phyloP scores from a whole-genome alignment of 2,329 filamentous ascomycete genomes.

The Monilinia laxa region DNA sequence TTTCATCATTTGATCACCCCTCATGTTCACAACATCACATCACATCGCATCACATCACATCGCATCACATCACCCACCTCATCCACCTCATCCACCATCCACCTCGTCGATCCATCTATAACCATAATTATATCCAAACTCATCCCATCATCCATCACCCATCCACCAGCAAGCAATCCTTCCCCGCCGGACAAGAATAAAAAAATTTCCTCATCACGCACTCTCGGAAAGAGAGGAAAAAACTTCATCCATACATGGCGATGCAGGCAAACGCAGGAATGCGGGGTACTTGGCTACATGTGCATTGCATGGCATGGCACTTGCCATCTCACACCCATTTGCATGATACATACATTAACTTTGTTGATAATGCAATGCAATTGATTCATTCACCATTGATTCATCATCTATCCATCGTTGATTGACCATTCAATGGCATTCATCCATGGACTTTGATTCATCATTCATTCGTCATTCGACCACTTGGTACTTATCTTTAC shows the following conservation, averaged over 20 bases:
- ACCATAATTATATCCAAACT: too few species aligned
- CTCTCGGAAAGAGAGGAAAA: background rate
- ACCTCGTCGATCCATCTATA: too few species aligned
- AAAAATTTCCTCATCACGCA: background rate
- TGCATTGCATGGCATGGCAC: background rate
- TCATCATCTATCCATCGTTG: too few species aligned
- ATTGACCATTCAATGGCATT: background rate
- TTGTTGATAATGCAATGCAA: slow-evolving; percentile 2
- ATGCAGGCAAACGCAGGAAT: background rate
- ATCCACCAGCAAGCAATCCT: too few species aligned
- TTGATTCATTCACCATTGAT: background rate
- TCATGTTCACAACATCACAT: too few species aligned
- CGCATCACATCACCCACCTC: too few species aligned
- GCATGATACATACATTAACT: background rate
- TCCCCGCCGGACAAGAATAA: too few species aligned
- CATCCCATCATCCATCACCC: too few species aligned
- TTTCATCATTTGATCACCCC: too few species aligned
- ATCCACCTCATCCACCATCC: too few species aligned
- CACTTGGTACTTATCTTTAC: background rate
- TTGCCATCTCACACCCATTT: background rate
- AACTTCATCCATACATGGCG: background rate
- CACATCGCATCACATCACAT: too few species aligned
- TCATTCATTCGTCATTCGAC: too few species aligned
- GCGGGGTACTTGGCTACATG: background rate
- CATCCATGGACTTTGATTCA: background rate